phyloP scores from a whole-genome alignment of 768 basidiomycete species.

The Calocera viscosa region DNA sequence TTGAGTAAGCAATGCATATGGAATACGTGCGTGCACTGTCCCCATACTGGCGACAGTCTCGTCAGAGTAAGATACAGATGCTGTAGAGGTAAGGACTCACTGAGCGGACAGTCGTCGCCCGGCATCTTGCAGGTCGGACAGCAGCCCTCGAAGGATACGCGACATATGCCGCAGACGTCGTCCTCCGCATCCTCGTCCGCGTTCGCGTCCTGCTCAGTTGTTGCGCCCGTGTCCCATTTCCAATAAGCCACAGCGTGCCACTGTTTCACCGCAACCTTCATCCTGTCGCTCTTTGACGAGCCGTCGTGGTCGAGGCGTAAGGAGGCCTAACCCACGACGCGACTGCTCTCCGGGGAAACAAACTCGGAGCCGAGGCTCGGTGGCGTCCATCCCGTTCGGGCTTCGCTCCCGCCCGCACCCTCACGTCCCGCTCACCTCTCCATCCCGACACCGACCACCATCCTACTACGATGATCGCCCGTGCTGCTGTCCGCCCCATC shows the following conservation, averaged over 20 bases:
- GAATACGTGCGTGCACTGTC: constrained; percentile 92
- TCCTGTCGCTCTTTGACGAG: constrained; percentile 21
- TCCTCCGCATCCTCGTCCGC: constrained; percentile 38
- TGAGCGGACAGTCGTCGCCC: constrained; percentile 87
- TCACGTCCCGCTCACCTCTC: not conserved
- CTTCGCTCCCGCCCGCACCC: not conserved
- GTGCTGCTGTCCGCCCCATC: constrained; percentile 15
- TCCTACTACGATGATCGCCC: constrained; percentile 10
- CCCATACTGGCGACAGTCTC: constrained; percentile 61
- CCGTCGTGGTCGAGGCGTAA: not conserved
- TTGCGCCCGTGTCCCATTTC: constrained; percentile 56
- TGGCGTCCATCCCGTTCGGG: not conserved
- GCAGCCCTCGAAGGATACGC: constrained; percentile 83
- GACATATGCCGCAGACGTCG: constrained; percentile 76
- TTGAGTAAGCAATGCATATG: constrained; percentile 98
- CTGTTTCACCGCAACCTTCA: constrained; percentile 74
- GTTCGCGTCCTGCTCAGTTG: constrained; percentile 19
- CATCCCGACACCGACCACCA: not conserved
- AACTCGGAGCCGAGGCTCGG: not conserved
- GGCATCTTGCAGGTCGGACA: constrained; percentile 95
- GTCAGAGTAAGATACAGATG: too few relatives aligned
- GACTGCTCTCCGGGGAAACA: not conserved
- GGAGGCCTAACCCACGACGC: not conserved
- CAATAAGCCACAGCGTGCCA: constrained; percentile 85
- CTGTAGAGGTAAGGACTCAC: constrained; percentile 38